Conservation (phyloP, 768 basidiomycete genomes). For the Epithele typhae region DNA sequence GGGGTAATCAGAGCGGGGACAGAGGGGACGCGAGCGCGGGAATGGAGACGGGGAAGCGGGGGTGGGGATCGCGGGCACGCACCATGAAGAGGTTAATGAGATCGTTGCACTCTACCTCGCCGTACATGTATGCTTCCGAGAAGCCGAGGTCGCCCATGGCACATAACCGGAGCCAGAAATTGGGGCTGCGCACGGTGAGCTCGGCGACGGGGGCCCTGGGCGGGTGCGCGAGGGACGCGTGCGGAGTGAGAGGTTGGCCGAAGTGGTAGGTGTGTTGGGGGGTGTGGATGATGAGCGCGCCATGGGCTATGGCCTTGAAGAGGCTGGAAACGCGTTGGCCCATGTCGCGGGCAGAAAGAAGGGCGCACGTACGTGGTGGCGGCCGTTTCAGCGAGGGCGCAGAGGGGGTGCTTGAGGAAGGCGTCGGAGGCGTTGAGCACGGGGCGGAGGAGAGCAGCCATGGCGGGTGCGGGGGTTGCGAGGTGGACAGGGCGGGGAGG, state of each 20-base stretch:
- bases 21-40: background rate
- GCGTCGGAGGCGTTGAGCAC: background rate
- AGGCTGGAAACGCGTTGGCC: constrained; percentile 1
- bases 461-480: background rate
- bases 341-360: background rate
- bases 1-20: background rate
- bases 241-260: constrained; percentile 22
- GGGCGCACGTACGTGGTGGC: background rate
- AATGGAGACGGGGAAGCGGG: background rate
- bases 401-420: constrained; percentile 7
- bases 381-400: constrained; percentile 11
- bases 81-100: constrained; percentile 64
- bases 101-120: constrained; percentile 66
- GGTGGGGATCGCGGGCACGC: constrained; percentile 16
- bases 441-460: constrained; percentile 1
- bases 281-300: constrained; percentile 46
- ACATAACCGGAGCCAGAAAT: constrained; percentile 57
- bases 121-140: constrained; percentile 75
- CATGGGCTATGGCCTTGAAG: constrained; percentile 36
- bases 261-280: constrained; percentile 41
- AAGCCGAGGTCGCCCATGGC: constrained; percentile 68
- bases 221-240: constrained; percentile 1
- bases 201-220: constrained; percentile 6
- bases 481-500: too few relatives aligned
- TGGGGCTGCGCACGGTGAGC: constrained; percentile 29